Evolutionary conservation across 2,329 filamentous ascomycete species (phyloP).

Genomic region (Penicillium sp.): DNA sequence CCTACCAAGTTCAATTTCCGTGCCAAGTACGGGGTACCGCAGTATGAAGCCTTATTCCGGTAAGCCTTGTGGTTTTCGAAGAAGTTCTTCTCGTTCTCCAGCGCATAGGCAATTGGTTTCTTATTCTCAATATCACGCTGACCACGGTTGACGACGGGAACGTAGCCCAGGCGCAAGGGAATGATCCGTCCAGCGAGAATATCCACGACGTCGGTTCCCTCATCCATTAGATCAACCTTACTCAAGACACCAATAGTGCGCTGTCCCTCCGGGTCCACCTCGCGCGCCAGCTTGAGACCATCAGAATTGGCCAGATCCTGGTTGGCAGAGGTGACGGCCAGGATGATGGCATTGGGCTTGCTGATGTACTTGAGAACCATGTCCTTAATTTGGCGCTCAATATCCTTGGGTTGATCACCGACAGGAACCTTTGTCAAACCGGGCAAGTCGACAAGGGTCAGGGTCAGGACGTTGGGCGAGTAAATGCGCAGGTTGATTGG

Average conservation of each 20-base stretch:
- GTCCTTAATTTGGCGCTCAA: conserved; percentile 93
- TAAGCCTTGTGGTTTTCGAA: conserved; percentile 99
- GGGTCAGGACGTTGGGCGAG: conserved; percentile 95
- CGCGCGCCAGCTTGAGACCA: conserved; percentile 90
- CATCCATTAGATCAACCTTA: conserved; percentile 99
- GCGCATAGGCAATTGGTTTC: conserved; percentile 85
- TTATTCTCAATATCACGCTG: conserved; percentile 99
- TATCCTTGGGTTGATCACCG: conserved; percentile 93
- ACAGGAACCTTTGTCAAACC: conserved; percentile 96
- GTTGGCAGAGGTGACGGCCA: conserved; percentile 95
- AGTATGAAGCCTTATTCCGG: conserved; percentile 97
- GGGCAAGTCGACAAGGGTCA: conserved; percentile 94
- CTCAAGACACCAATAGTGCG: conserved; percentile 97
- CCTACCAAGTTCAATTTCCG: conserved; percentile 86
- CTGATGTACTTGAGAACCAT: conserved; percentile 99
- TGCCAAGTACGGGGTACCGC: conserved; percentile 94
- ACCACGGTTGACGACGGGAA: conserved; percentile 96
- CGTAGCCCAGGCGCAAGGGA: conserved; percentile 89
- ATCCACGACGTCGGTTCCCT: conserved; percentile 96
- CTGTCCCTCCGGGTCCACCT: conserved; percentile 97
- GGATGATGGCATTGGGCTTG: conserved; percentile 97
- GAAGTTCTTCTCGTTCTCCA: conserved; percentile 94
- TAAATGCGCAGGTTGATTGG: conserved; percentile 98
- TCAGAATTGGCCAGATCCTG: conserved; percentile 99
- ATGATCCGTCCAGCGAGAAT: conserved; percentile 98